Conservation (phyloP, 768 basidiomycete species). For the Rhizopogon rudus region DNA sequence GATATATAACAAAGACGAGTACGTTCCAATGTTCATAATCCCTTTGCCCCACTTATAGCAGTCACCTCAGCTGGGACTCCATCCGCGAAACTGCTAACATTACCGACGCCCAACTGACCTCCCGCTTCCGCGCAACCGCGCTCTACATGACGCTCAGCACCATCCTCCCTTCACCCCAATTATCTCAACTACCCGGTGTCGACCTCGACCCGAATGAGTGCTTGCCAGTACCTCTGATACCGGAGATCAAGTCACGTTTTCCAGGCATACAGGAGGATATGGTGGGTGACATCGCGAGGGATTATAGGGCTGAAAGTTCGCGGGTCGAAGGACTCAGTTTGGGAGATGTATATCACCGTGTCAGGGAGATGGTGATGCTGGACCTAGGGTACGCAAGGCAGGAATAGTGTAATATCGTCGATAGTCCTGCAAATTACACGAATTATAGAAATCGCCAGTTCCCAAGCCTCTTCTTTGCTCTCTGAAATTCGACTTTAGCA, state of each 20-base stretch:
- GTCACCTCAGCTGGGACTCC: slow-evolving; percentile 58
- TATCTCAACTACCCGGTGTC: slow-evolving; percentile 39
- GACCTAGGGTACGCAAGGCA: slow-evolving; percentile 36
- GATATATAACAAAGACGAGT: slow-evolving; percentile 89
- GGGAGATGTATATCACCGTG: slow-evolving; percentile 55
- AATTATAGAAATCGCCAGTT: slow-evolving; percentile 4
- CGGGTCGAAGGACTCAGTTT: slow-evolving; percentile 49
- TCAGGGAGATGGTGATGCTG: slow-evolving; percentile 56
- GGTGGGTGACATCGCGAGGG: slow-evolving; percentile 50
- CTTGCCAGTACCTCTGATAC: slow-evolving; percentile 48
- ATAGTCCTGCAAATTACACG: background rate
- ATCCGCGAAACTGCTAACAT: slow-evolving; percentile 72
- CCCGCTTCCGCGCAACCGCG: slow-evolving; percentile 69
- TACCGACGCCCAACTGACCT: slow-evolving; percentile 71
- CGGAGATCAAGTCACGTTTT: slow-evolving; percentile 68
- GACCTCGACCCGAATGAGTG: slow-evolving; percentile 55
- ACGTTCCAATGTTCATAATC: slow-evolving; percentile 22
- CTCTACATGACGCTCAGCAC: slow-evolving; percentile 61
- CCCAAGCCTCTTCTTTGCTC: slow-evolving; percentile 30
- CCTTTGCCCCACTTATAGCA: background rate
- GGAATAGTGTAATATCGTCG: slow-evolving; percentile 5
- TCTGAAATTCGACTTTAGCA: slow-evolving; percentile 50
- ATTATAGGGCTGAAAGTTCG: slow-evolving; percentile 61
- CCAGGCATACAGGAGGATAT: slow-evolving; percentile 67
- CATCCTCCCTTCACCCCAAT: slow-evolving; percentile 32